Evolutionary conservation across 352 stramenopile genomes (phyloP).

Genomic region (Pythium phragmiticola): DNA sequence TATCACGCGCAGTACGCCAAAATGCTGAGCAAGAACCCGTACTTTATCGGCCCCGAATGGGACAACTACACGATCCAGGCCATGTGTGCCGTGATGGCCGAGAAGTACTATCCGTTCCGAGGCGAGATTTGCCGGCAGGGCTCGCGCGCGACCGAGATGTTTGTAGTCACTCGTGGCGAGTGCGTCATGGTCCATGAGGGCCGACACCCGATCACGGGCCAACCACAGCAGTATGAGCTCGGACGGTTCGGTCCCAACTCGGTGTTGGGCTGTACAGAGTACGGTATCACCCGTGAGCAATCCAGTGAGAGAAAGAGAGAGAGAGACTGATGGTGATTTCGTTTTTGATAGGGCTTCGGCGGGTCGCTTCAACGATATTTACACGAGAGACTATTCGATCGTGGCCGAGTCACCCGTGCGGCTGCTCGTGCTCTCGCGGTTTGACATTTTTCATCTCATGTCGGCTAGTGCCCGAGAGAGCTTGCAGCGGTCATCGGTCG

Average conservation of each 20-base stretch:
- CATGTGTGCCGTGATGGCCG: constrained; percentile 84
- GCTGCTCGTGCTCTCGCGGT: constrained; percentile 77
- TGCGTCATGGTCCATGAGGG: constrained; percentile 73
- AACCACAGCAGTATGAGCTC: constrained; percentile 59
- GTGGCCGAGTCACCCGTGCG: constrained; percentile 73
- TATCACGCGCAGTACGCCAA: constrained; percentile 80
- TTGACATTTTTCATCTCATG: constrained; percentile 85
- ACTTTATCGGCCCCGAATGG: constrained; percentile 78
- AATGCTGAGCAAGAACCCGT: constrained; percentile 71
- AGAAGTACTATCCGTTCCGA: constrained; percentile 74
- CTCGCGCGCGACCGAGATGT: constrained; percentile 68
- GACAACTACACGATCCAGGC: constrained; percentile 80
- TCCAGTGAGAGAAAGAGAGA: neutral
- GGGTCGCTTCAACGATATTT: constrained; percentile 84
- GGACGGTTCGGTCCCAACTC: constrained; percentile 73
- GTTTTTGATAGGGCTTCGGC: constrained; percentile 50
- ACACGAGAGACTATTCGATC: constrained; percentile 74
- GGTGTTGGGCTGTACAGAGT: constrained; percentile 81
- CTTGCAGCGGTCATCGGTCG: constrained; percentile 59
- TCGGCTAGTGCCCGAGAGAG: constrained; percentile 62
- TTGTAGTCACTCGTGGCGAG: constrained; percentile 72
- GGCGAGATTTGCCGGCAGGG: constrained; percentile 82
- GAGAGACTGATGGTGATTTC: neutral
- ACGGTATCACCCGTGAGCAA: constrained; percentile 20
- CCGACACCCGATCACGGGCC: constrained; percentile 71